These are phyloP conservation scores for Niveomyces coronatus DNA, from an alignment of 2,329 filamentous ascomycete species.

Conservation along the genomic window DNA sequence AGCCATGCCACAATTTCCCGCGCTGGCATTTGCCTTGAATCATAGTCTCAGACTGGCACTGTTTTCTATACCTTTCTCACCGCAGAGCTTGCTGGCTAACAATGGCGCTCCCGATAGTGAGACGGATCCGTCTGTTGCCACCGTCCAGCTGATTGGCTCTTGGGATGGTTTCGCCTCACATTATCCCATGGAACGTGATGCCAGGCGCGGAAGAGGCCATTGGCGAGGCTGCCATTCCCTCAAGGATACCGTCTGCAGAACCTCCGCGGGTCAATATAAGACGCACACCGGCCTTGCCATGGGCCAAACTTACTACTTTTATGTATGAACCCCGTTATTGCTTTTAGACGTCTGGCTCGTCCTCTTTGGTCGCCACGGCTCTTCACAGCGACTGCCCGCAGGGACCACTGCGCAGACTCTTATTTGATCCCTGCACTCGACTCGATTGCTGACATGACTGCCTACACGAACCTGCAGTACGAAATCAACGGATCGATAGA, in stretches of 20 bases:
- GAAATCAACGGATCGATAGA: constrained; percentile 71
- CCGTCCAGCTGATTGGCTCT: constrained; percentile 76
- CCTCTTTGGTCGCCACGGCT: not conserved
- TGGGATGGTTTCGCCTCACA: constrained; percentile 86
- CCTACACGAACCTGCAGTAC: constrained; percentile 47
- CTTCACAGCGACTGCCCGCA: constrained; percentile 1
- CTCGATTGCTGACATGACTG: constrained; percentile 1
- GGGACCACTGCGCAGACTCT: constrained; percentile 5
- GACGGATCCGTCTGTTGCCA: constrained; percentile 49
- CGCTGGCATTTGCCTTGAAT: not conserved
- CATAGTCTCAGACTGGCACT: constrained; percentile 8
- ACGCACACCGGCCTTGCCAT: constrained; percentile 78
- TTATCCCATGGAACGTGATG: constrained; percentile 75
- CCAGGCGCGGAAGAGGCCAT: constrained; percentile 59
- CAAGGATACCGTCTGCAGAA: constrained; percentile 75
- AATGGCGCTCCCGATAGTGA: constrained; percentile 32
- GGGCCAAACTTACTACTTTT: constrained; percentile 93
- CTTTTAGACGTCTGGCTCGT: too few relatives aligned
- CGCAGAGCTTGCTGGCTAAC: not conserved
- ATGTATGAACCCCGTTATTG: constrained; percentile 48
- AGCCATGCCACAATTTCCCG: constrained; percentile 1
- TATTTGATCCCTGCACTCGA: constrained; percentile 1
- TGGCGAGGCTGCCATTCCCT: constrained; percentile 88
- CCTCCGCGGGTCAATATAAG: constrained; percentile 38
- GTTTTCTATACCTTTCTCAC: constrained; percentile 14